Evolutionary conservation across 2,329 filamentous ascomycete species (phyloP).

Genomic region (Hirsutella thompsonii): DNA sequence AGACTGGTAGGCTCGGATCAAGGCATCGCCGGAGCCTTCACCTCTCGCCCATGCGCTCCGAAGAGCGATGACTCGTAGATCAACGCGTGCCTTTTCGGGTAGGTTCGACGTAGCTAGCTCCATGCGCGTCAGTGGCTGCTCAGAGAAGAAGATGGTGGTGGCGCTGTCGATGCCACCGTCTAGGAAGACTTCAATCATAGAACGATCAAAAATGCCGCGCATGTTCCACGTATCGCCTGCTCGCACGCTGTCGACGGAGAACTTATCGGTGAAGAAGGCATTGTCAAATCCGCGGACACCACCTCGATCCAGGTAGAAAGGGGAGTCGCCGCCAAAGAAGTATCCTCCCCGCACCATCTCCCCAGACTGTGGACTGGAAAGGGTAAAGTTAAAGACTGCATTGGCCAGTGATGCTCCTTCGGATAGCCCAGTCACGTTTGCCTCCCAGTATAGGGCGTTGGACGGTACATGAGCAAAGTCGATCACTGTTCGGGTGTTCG

Average conservation of each 20-base stretch:
- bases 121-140: constrained; percentile 13
- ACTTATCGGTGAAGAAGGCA: constrained; percentile 19
- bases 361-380: constrained; percentile 11
- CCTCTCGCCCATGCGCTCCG: constrained; percentile 13
- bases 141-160: constrained; percentile 17
- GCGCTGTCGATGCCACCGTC: constrained; percentile 19
- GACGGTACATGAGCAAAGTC: constrained; percentile 37
- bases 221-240: constrained; percentile 12
- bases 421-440: constrained; percentile 31
- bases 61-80: constrained; percentile 11
- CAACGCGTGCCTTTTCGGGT: constrained; percentile 9
- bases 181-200: constrained; percentile 21
- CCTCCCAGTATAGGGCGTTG: constrained; percentile 39
- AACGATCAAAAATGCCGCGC: constrained; percentile 21
- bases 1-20: constrained; percentile 3
- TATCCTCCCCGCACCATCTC: constrained; percentile 14
- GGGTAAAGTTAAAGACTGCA: constrained; percentile 16
- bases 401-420: constrained; percentile 5
- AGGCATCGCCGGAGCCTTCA: not conserved
- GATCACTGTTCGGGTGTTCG: constrained; percentile 32
- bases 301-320: constrained; percentile 16
- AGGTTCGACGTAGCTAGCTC: constrained; percentile 8
- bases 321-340: constrained; percentile 13
- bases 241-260: constrained; percentile 10
- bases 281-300: constrained; percentile 15